Base-by-base conservation (phyloP, 805 yeast species). In the Pichia occidentalis region DNA sequence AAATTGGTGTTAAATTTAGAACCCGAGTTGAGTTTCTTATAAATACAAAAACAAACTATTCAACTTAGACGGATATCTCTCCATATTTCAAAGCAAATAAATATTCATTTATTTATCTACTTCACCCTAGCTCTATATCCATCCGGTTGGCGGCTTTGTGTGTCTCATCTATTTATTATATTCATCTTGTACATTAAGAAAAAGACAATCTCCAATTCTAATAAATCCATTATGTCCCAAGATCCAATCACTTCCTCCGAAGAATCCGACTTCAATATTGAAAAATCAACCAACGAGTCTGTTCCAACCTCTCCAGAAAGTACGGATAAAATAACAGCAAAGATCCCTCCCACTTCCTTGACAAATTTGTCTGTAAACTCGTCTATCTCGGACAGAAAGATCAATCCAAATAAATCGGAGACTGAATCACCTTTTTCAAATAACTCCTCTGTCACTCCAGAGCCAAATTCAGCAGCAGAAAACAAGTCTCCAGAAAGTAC, bases 341-440 rank as follows among this genome's bases (percentile, higher is more conserved):
- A n/a, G n/a, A n/a, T n/a, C n/a, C n/a, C n/a, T n/a, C n/a, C n/a
- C n/a, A n/a, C n/a, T n/a, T n/a, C n/a, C n/a, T n/a, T n/a, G n/a
- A n/a, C n/a, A n/a, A n/a, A n/a, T n/a, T n/a, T n/a, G n/a, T n/a
- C n/a, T n/a, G n/a, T n/a, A n/a, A n/a, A n/a, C n/a, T n/a, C n/a
- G n/a, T n/a, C n/a, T n/a, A n/a, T n/a, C n/a, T n/a, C n/a, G n/a
- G n/a, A n/a, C n/a, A n/a, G n/a, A n/a, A n/a, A n/a, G n/a, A n/a
- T n/a, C n/a, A n/a, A n/a, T n/a, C n/a, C n/a, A n/a, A n/a, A n/a
- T n/a, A n/a, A n/a, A n/a, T n/a, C n/a, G n/a, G n/a, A n/a, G n/a
- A n/a, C n/a, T n/a, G n/a, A n/a, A n/a, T n/a, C 71, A 31, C 67
- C 74, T 14, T 57, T 70, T 10, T 69, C 73, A 14, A 63, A 21